Base-by-base conservation (phyloP, 495 filamentous ascomycete species). In the Hyaloscypha bicolor region DNA sequence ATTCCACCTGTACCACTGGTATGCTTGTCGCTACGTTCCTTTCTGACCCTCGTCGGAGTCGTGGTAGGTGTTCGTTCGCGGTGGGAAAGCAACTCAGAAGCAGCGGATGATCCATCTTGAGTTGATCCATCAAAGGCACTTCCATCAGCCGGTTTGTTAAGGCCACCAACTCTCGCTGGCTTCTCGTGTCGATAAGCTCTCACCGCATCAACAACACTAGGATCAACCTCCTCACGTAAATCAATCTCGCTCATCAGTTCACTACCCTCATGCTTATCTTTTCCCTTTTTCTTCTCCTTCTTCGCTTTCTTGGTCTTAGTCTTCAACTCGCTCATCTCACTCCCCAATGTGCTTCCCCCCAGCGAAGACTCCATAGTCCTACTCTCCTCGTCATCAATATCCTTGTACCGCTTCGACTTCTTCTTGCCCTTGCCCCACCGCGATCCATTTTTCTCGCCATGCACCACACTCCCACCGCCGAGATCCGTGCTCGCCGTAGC, bases 161-260 rank as follows among this genome's bases (percentile, higher is more conserved):
- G 78, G 21, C 93, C 93, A 48, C 93, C 93, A 22, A 97, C 91
- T 37, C 89, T 83, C 2, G 93, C 93, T 5, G 93, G 79, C 72
- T 90, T 92, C 77, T 97, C 93, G 73, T 91, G 83, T 9, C 92
- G 89, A 79, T 97, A 97, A 2, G 87, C 85, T 48, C 90, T 87
- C 35, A 86, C 73, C 53, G 94, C 87, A 61, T 91, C 88, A 70
- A 79, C 70, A 21, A 83, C 71, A 30, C 42, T 60, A 21, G 57
- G 42, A 65, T 69, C 68, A 8, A 72, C 70, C 21, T 64, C 69
- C 33, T 69, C 68, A 51, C 55, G 58, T 14, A 52, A 65, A 16
- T 33, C 42, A 16, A 57, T 57, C 33, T 67, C 59, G 30, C 30
- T 55, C 57, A 63, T 59, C 35, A 48, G 9, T 9, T 60, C 63